phyloP scores from a whole-genome alignment of 2,329 filamentous ascomycete species.

The Alternaria longipes region DNA sequence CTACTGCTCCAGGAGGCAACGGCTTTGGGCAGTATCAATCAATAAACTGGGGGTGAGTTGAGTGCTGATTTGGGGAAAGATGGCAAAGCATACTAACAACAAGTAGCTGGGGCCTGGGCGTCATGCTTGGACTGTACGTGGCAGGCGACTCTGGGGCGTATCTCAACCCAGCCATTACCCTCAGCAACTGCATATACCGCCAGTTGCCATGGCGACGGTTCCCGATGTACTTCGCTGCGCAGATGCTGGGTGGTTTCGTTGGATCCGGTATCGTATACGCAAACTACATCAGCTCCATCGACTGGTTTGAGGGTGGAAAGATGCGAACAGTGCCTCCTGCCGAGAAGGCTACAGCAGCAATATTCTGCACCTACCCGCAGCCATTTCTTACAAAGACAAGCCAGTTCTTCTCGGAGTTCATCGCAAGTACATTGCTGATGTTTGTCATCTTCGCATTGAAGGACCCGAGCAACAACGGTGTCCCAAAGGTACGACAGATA shows the following conservation, averaged over 20 bases:
- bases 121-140: slow-evolving; percentile 67
- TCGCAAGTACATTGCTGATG: slow-evolving; percentile 73
- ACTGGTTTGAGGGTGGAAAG: slow-evolving; percentile 67
- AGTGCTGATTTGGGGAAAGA: neutral
- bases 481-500: slow-evolving; percentile 32
- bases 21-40: slow-evolving; percentile 55
- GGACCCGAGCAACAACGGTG: slow-evolving; percentile 59
- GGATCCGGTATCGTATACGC: slow-evolving; percentile 59
- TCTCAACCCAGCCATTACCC: slow-evolving; percentile 72
- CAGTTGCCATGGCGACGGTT: slow-evolving; percentile 75
- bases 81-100: slow-evolving; percentile 8
- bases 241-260: slow-evolving; percentile 72
- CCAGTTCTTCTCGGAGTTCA: slow-evolving; percentile 77
- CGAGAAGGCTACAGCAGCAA: slow-evolving; percentile 70
- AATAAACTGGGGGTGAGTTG: slow-evolving; percentile 54
- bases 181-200: slow-evolving; percentile 74
- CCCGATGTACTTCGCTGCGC: slow-evolving; percentile 72
- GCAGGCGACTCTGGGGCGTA: slow-evolving; percentile 72
- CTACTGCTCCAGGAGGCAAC: slow-evolving; percentile 53
- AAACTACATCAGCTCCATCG: slow-evolving; percentile 66
- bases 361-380: slow-evolving; percentile 78
- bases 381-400: slow-evolving; percentile 71
- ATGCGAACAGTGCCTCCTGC: slow-evolving; percentile 69
- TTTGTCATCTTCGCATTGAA: slow-evolving; percentile 76
- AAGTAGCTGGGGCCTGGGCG: slow-evolving; percentile 48